Base-by-base conservation (phyloP, 306 rosid species). In the Vachellia pachyceras region DNA sequence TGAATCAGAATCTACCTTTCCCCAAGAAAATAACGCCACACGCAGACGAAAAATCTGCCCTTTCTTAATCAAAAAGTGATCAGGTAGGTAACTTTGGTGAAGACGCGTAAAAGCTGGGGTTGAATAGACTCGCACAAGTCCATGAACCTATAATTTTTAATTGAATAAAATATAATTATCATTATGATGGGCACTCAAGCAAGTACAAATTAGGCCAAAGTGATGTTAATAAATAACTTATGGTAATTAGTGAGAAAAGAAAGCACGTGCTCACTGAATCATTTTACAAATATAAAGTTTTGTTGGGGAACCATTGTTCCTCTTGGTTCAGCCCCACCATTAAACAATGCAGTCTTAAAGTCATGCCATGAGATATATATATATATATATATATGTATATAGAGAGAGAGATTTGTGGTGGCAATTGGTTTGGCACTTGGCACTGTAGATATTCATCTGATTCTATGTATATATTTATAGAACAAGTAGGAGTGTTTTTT, bases 1-100 rank as follows among this genome's bases (percentile, higher is more conserved):
- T 25, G 64, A 80, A 20, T 3, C n/a, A 11, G 55, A 33, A 41
- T 22, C 82, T 64, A 76, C 71, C 69, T 33, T 79, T 72, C 8
- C 45, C 64, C 57, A 55, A 64, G 46, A 66, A 66, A 22, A 58
- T 8, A 15, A 63, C 17, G 46, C 14, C 46, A 37, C 46, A 29
- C 33, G 36, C 11, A 61, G 0, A 29, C 4, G n/a, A 61, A 61
- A 25, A 29, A 29, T 12, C 14, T 29, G 4, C 10, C 65, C 33
- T 10, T 23, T 3, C 23, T 22, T 7, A 55, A 58, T 10, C 1
- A 58, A 58, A n/a, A 58, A 23, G 65, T 6, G 36, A 37, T 64
- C 5, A 15, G 69, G 10, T 35, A 13, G 0, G 33, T 29, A 29
- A 29, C 33, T 44, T 25, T 35, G 69, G 41, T 0, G 42, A 33